A percentile compares a stretch with the other conserved stretches of the same genome.
Conservation (phyloP, 2,329 filamentous ascomycete species). For the Xylaria sp. region DNA sequence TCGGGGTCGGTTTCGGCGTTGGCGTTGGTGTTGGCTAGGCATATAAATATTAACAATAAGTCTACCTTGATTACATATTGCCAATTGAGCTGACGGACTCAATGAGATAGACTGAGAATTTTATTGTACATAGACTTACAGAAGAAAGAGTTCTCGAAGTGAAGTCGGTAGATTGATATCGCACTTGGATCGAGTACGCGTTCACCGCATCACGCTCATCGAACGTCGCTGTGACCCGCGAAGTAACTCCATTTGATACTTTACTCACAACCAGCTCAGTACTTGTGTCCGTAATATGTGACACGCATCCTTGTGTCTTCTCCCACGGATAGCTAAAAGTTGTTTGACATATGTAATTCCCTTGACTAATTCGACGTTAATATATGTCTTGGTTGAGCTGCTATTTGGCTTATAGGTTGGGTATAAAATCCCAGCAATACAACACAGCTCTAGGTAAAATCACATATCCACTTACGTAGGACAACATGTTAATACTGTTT, state of each 20-base stretch:
- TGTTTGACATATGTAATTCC: constrained; percentile 18
- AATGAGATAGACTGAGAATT: not conserved
- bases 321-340: not conserved
- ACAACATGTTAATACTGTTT: constrained; percentile 22
- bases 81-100: too few relatives aligned
- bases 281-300: not conserved
- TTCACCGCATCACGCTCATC: not conserved
- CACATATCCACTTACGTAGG: constrained; percentile 8
- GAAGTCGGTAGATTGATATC: constrained; percentile 23
- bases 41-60: too few relatives aligned
- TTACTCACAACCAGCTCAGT: not conserved
- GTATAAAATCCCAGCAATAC: too few relatives aligned
- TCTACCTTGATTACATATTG: too few relatives aligned
- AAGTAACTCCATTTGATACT: constrained; percentile 3
- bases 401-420: too few relatives aligned
- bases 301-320: constrained; percentile 14
- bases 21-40: too few relatives aligned
- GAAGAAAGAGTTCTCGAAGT: not conserved
- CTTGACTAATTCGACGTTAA: constrained; percentile 1
- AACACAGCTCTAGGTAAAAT: not conserved
- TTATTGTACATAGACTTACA: not conserved
- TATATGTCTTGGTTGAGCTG: not conserved
- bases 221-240: not conserved
- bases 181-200: constrained; percentile 23
- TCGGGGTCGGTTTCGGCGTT: too few relatives aligned